A percentile compares a stretch with the other conserved stretches of the same genome.
Conservation (phyloP, 805 yeast genomes). For the Brettanomyces custersianus region DNA sequence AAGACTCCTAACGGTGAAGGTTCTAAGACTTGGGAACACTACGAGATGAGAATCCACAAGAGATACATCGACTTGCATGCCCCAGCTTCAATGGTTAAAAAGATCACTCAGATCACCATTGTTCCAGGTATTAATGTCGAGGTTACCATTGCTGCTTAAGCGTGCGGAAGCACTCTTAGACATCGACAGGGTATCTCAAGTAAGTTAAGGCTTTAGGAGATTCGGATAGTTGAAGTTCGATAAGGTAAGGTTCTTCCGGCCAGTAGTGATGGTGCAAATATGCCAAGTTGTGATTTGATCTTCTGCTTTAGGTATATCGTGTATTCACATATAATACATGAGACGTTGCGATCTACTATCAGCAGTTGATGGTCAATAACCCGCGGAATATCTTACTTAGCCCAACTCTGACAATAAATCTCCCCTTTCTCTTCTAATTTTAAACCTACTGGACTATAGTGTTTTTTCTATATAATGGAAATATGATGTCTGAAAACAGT, state of each 20-base stretch:
- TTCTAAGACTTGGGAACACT: slow-evolving; percentile 99
- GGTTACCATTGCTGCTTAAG: slow-evolving; percentile 81
- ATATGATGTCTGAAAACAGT: no score
- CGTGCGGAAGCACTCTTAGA: no score
- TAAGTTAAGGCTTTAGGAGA: no score
- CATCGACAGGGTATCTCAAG: no score
- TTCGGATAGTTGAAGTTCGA: no score
- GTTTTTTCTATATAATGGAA: no score
- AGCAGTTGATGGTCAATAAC: slow-evolving; percentile 32
- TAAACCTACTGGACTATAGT: no score
- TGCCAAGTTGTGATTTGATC: slow-evolving; percentile 19
- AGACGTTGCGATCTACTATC: slow-evolving; percentile 58
- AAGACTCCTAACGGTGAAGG: slow-evolving; percentile 99
- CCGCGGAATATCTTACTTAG: no score
- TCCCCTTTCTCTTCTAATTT: no score
- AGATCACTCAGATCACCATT: slow-evolving; percentile 94
- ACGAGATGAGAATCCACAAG: slow-evolving; percentile 99
- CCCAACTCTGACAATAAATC: no score
- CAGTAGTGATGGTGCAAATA: no score
- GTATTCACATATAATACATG: slow-evolving; percentile 28
- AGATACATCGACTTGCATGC: slow-evolving; percentile 98
- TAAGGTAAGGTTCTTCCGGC: no score
- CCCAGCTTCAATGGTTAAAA: slow-evolving; percentile 87
- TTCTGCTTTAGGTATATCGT: slow-evolving; percentile 58
- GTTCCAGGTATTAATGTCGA: slow-evolving; percentile 99